Conservation (phyloP, 805 yeast species). For the Candida tammaniensis region DNA sequence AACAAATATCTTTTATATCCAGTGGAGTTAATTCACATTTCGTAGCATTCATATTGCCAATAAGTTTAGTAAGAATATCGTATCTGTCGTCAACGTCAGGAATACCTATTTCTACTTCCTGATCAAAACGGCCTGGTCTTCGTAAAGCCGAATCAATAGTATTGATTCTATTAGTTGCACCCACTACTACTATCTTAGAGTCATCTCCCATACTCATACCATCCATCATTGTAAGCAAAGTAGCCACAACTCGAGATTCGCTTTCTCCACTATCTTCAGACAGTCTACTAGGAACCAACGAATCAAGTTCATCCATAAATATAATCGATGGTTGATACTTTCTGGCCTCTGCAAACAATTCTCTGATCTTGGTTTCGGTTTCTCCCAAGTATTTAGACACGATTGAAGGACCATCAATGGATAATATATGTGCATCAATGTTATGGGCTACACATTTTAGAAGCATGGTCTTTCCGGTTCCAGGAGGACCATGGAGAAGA, state of each 20-base stretch:
- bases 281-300: constrained; percentile 80
- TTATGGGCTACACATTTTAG: constrained; percentile 79
- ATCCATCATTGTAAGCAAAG: constrained; percentile 79
- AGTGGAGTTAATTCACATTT: constrained; percentile 49
- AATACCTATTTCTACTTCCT: constrained; percentile 85
- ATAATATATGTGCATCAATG: constrained; percentile 75
- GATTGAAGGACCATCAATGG: constrained; percentile 86
- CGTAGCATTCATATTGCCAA: constrained; percentile 45
- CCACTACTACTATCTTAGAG: constrained; percentile 66
- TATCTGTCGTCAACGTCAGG: constrained; percentile 82
- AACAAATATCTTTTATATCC: constrained; percentile 62
- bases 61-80: constrained; percentile 67
- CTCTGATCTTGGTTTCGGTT: constrained; percentile 82
- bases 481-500: constrained; percentile 94
- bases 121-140: constrained; percentile 87
- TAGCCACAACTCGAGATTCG: constrained; percentile 87
- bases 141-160: constrained; percentile 69
- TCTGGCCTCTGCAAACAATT: constrained; percentile 78
- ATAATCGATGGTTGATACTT: constrained; percentile 84
- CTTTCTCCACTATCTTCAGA: constrained; percentile 88
- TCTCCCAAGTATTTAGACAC: constrained; percentile 94
- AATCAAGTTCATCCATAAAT: constrained; percentile 91
- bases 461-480: constrained; percentile 93
- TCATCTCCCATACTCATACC: constrained; percentile 68
- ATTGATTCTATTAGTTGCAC: constrained; percentile 73